Base-by-base conservation (phyloP, 306 rosid genomes). In the Dalbergia oliveri region DNA sequence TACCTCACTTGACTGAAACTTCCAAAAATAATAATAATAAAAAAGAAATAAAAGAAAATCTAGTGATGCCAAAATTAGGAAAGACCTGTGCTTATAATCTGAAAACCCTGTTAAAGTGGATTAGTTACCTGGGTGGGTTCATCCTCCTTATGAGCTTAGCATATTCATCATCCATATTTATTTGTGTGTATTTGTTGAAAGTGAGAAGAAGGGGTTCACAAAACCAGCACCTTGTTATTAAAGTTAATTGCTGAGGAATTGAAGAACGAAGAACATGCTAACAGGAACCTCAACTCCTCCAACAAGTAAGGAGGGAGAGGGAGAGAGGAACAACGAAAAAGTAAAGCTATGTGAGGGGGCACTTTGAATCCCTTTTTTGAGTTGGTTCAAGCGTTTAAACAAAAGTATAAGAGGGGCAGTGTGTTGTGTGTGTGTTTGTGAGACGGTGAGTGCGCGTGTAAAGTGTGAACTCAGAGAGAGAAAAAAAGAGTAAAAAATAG, bases 121-220 rank as follows among this genome's bases (percentile, higher is more conserved):
- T 16, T 49, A 39, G 12, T 47, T 23, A 83, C 87, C 87, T 84
- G 23, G 87, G 87, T 13, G 87, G 87, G 63, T 84, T 84, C 87
- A 84, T 84, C 73, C 87, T 84, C 21, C 87, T 79, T n/a, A 84
- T 84, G 64, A 84, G 87, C 81, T 84, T 84, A 60, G 87, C 87
- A 68, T 84, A 84, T 75, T 84, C 87, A 84, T 84, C 87, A 39
- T 84, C 87, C 87, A 84, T 84, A 51, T 14, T 34, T 45, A 44
- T 69, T 62, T 69, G 65, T 53, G 7, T 71, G 72, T 53, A 6
- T 15, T 18, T 5, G 39, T 15, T 62, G 79, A 70, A 41, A 69
- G 76, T 31, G 70, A n/a, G 50, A 9, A 9, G 59, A 61, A 53
- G 4, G 56, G 35, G 77, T 53, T 37, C 41, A 37, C 3, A 72